These are phyloP conservation scores for Zygosaccharomyces bisporus DNA, from an alignment of 805 yeast genomes.

Conservation along the genomic window DNA sequence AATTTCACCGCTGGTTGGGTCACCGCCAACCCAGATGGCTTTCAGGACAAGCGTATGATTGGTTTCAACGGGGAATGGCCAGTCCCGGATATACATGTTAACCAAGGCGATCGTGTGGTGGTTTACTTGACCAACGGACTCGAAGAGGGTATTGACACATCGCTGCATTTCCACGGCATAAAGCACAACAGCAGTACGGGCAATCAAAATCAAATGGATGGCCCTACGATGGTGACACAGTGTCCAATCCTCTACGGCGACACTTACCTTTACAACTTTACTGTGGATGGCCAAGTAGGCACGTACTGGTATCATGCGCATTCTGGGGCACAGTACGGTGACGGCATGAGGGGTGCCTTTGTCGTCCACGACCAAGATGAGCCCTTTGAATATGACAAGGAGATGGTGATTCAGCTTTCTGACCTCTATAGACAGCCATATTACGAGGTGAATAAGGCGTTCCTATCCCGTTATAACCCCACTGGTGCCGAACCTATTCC, in stretches of 20 bases:
- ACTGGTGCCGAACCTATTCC: slow-evolving; percentile 86
- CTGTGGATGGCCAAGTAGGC: slow-evolving; percentile 64
- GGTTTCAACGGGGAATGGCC: slow-evolving; percentile 75
- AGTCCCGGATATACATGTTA: slow-evolving; percentile 60
- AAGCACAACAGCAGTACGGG: slow-evolving; percentile 56
- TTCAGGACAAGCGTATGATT: slow-evolving; percentile 50
- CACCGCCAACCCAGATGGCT: slow-evolving; percentile 65
- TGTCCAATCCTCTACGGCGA: slow-evolving; percentile 73
- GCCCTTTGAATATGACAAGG: slow-evolving; percentile 63
- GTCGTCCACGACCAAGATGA: slow-evolving; percentile 54
- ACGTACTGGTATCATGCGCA: slow-evolving; percentile 87
- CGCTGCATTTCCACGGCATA: slow-evolving; percentile 78
- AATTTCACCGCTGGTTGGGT: slow-evolving; percentile 58
- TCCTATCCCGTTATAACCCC: slow-evolving; percentile 65
- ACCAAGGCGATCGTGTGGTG: slow-evolving; percentile 59
- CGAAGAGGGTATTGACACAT: slow-evolving; percentile 43
- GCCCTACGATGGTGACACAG: slow-evolving; percentile 75
- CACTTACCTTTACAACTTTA: slow-evolving; percentile 65
- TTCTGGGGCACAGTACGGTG: slow-evolving; percentile 71
- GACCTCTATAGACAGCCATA: slow-evolving; percentile 64
- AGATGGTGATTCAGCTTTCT: slow-evolving; percentile 50
- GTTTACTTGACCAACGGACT: slow-evolving; percentile 62
- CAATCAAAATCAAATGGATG: slow-evolving; percentile 56
- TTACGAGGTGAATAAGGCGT: slow-evolving; percentile 43
- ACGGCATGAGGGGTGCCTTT: slow-evolving; percentile 69